Conservation (phyloP, 1,139 yeast genomes). For the Magnusiomyces starmeri region DNA sequence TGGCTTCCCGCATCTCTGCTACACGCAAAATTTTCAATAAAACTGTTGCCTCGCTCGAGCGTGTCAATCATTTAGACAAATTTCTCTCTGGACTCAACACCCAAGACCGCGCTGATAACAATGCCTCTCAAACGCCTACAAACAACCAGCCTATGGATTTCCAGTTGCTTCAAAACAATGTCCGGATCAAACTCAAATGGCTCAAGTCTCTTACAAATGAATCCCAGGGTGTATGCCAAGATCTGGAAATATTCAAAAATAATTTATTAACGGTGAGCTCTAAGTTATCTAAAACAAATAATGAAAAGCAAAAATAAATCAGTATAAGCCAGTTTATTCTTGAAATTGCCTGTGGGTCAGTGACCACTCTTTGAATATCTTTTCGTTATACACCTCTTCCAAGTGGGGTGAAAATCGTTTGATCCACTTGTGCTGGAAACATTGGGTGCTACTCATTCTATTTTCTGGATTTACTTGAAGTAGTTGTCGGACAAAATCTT, state of each 20-base stretch:
- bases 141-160: too few relatives aligned
- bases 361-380: constrained; percentile 17
- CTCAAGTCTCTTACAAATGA: too few relatives aligned
- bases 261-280: too few relatives aligned
- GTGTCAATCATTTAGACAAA: neutral
- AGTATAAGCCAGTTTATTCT: too few relatives aligned
- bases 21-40: neutral
- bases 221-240: too few relatives aligned
- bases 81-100: neutral
- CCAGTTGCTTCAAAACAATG: too few relatives aligned
- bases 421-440: constrained; percentile 45
- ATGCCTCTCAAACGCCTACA: too few relatives aligned
- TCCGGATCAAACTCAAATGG: too few relatives aligned
- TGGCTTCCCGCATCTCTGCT: neutral
- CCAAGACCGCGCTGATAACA: too few relatives aligned
- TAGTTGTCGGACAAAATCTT: constrained; percentile 39
- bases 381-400: constrained; percentile 22
- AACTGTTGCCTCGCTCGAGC: neutral
- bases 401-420: constrained; percentile 30
- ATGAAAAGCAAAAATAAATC: too few relatives aligned
- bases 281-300: too few relatives aligned
- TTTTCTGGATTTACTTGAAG: constrained; percentile 37
- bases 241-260: too few relatives aligned
- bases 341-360: neutral
- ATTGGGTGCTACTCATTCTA: constrained; percentile 36